Evolutionary conservation across 2,329 filamentous ascomycete species (phyloP), one percentile per base, ranked within the genome.

Genomic region (Dothiorella sarmentorum): DNA sequence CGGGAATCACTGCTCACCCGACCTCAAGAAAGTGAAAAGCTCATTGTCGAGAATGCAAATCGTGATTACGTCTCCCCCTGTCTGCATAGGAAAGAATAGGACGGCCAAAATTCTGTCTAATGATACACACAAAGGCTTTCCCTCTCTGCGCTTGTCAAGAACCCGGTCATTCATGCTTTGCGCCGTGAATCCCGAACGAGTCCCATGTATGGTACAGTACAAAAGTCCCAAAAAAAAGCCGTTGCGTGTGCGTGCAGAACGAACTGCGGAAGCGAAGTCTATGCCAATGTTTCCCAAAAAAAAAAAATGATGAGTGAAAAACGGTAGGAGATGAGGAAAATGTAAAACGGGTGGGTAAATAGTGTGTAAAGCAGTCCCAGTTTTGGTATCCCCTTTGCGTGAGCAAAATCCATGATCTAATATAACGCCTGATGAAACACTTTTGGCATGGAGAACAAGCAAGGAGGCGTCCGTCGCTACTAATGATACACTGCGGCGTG

Each of bases 301-400:
- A n/a, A n/a, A n/a, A 33, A 56, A 56, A 17, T 33, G 40, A 38
- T 24, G n/a, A n/a, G 38, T 10, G n/a, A 20, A 31, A 20, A 56
- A 44, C 10, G 33, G 7, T 18, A 35, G 15, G 10, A 44, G 33
- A 44, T 17, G 22, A 15, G 40, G 20, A 15, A 31, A 17, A 43
- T n/a, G n/a, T n/a, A 13, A 33, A 37, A 6, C 13, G 29, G 17
- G 45, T 37, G 45, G 45, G 45, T 37, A 17, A 58, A 58, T 31
- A 58, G 29, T 24, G 44, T n/a, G n/a, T n/a, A 47, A 47, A 49
- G 42, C 43, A 49, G 44, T 24, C 44, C 56, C 33, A 51, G 70
- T 73, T 63, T 72, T 73, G 70, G 66, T 74, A 73, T 74, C 69
- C 67, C 49, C 67, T 72, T 56, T 60, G 71, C 71, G 71, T 71